Evolutionary conservation across 345 rosid species (phyloP).

Genomic region (Microthlaspi erraticum): DNA sequence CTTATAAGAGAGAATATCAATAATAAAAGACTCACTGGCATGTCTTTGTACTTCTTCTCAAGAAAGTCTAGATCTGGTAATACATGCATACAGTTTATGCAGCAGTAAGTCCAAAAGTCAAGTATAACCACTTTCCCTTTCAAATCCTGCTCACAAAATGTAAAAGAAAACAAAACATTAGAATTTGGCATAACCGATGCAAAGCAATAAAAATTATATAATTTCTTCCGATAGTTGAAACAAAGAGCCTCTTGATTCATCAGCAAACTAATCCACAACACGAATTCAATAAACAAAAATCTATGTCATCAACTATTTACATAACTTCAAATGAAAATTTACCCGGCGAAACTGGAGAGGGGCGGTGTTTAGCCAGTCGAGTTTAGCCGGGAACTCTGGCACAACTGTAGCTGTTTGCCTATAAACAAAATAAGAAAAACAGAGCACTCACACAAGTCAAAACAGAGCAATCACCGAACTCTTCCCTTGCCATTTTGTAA

Average conservation of each 20-base stretch:
- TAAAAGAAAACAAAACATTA: too few species aligned
- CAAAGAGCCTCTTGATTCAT: slow-evolving; percentile 10
- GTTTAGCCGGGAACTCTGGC: slow-evolving; percentile 86
- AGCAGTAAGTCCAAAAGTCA: slow-evolving; percentile 98
- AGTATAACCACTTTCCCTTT: slow-evolving; percentile 91
- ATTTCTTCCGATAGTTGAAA: neutral
- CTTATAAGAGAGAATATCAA: slow-evolving; percentile 9
- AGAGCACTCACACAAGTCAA: neutral
- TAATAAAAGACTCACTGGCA: slow-evolving; percentile 62
- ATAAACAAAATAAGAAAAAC: slow-evolving; percentile 24
- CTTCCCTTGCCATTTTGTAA: neutral
- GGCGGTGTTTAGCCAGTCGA: slow-evolving; percentile 89
- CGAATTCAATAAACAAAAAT: neutral
- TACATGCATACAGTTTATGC: slow-evolving; percentile 95
- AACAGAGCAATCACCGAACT: neutral
- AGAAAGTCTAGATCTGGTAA: slow-evolving; percentile 84
- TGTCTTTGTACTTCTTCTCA: slow-evolving; percentile 88
- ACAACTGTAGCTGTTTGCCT: slow-evolving; percentile 72
- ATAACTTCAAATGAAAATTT: slow-evolving; percentile 35
- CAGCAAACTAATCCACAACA: neutral
- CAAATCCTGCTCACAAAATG: slow-evolving; percentile 64
- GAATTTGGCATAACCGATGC: neutral
- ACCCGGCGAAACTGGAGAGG: slow-evolving; percentile 88
- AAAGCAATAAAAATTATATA: slow-evolving; percentile 6
- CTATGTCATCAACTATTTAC: slow-evolving; percentile 16